Evolutionary conservation across 176 grass and related monocot species (phyloP), one percentile per base, ranked within the genome.

Genomic region (Ensete ventricosum): DNA sequence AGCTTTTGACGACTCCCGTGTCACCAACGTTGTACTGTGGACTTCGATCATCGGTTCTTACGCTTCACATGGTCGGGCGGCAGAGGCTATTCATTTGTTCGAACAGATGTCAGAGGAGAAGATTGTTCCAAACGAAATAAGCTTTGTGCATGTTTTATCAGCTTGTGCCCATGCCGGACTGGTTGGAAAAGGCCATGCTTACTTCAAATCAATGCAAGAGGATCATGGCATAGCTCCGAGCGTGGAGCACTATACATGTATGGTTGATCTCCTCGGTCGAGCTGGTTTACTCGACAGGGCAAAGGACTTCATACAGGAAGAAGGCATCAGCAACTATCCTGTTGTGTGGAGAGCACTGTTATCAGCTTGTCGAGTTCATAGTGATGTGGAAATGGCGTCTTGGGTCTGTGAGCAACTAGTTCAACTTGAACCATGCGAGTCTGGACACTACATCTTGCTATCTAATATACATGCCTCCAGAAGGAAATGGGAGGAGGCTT

Each of bases 281-380:
- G 64, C 76, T 48, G 76, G 76, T 54, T 49, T 78, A 11, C 64
- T 69, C 23, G 22, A 34, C 9, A 17, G 58, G 76, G 76, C 76
- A 67, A 83, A 84, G 48, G 69, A 78, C 14, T 92, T 86, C 64
- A 92, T 92, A 50, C 52, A 78, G 24, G 58, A 84, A 78, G 80
- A 89, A 27, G 82, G 79, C 69, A 89, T 92, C 53, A 67, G 67
- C 8, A 50, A 82, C 72, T 70, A 86, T 54, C 67, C 86, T 62
- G 62, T 88, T 80, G 79, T 86, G 17, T 92, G 83, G 89, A 92
- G 82, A 77, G 75, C 89, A 12, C 70, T 92, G 63, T 60, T 88
- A 43, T 86, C 89, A 62, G 72, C 89, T 62, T 92, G 86, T 60
- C 86, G 68, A 52, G 55, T 88, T 82, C 89, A 92, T 50, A 86